These are phyloP conservation scores for Spathaspora passalidarum DNA, from an alignment of 805 yeast species.

Conservation along the genomic window DNA sequence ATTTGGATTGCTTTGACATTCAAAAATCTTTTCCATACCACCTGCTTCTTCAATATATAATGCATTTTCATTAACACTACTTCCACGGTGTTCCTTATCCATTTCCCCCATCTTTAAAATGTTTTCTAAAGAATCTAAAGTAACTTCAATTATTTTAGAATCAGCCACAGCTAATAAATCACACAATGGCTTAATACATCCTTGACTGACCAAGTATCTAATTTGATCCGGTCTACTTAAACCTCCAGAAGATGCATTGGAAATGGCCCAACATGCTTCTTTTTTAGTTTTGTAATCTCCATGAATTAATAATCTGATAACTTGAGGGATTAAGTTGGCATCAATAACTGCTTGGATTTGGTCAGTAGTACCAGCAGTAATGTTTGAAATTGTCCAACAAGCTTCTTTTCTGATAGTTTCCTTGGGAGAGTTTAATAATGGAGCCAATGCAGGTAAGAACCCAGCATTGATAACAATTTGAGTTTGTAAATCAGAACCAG, in stretches of 20 bases:
- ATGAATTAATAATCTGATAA: constrained; percentile 69
- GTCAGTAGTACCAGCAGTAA: constrained; percentile 93
- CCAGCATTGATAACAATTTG: constrained; percentile 93
- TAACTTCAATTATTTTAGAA: constrained; percentile 87
- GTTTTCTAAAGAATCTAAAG: constrained; percentile 92
- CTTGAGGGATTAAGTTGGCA: constrained; percentile 88
- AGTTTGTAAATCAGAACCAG: constrained; percentile 95
- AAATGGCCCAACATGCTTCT: constrained; percentile 99
- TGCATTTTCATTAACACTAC: constrained; percentile 79
- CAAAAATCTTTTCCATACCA: constrained; percentile 94
- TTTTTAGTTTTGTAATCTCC: constrained; percentile 96
- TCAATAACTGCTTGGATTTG: constrained; percentile 98
- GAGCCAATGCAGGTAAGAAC: constrained; percentile 80
- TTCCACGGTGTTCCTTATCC: constrained; percentile 75
- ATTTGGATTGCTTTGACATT: constrained; percentile 87
- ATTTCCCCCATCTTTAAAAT: constrained; percentile 91
- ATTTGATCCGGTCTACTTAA: constrained; percentile 89
- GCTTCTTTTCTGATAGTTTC: constrained; percentile 96
- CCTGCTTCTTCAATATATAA: constrained; percentile 95
- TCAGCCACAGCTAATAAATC: constrained; percentile 87
- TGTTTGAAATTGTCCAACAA: constrained; percentile 97
- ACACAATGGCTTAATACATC: constrained; percentile 95
- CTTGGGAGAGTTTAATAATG: constrained; percentile 76
- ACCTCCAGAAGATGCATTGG: constrained; percentile 97
- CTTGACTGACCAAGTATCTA: constrained; percentile 88